Evolutionary conservation across 495 filamentous ascomycete species (phyloP).

Genomic region (Usnea hakonensis): DNA sequence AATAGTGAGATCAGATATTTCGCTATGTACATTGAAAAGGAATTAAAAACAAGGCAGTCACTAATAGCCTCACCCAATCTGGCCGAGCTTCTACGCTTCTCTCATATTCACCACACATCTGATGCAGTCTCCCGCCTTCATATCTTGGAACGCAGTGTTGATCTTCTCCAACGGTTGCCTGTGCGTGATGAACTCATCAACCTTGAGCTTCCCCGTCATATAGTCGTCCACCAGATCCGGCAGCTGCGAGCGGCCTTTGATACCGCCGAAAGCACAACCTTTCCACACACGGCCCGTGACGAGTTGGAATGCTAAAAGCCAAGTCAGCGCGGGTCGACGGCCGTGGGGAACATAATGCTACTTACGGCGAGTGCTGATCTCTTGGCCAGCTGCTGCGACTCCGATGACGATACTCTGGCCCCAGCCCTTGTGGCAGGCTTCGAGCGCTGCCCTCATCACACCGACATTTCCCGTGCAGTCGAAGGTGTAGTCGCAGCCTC

Average conservation of each 20-base stretch:
- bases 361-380: conserved; percentile 92
- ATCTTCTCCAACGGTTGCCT: conserved; percentile 71
- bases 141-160: conserved; percentile 82
- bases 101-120: conserved; percentile 61
- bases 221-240: conserved; percentile 87
- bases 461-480: conserved; percentile 96
- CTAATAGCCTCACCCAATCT: background rate
- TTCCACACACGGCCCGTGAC: conserved; percentile 97
- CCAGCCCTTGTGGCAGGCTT: conserved; percentile 99
- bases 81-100: conserved; percentile 12
- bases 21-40: background rate
- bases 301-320: conserved; percentile 79
- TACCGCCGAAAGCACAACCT: conserved; percentile 93
- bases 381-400: conserved; percentile 93
- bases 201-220: conserved; percentile 81
- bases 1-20: background rate
- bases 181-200: conserved; percentile 99
- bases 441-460: conserved; percentile 92
- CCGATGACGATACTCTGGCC: conserved; percentile 97
- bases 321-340: conserved; percentile 17
- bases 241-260: conserved; percentile 93
- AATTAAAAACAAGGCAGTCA: no score
- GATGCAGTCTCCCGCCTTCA: conserved; percentile 95
- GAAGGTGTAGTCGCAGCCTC: conserved; percentile 97
- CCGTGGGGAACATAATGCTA: conserved; percentile 5